Conservation (phyloP, 2,329 filamentous ascomycete species). For the Aspergillus niger region DNA sequence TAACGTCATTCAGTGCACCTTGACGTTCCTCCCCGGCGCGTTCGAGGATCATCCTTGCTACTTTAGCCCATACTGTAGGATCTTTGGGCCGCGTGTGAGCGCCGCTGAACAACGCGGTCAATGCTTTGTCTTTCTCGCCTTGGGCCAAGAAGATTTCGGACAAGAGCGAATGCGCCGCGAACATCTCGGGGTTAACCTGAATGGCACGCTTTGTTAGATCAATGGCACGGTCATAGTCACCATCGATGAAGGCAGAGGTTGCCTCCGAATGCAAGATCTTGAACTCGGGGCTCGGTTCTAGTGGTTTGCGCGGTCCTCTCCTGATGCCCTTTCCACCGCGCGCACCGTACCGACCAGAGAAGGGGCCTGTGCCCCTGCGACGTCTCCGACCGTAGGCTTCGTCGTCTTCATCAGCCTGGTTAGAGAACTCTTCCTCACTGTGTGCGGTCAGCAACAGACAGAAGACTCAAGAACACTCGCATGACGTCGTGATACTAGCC, state of each 20-base stretch:
- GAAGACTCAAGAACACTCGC: not conserved
- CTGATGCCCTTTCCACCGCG: conserved; percentile 49
- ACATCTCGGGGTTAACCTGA: conserved; percentile 63
- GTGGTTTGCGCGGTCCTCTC: conserved; percentile 48
- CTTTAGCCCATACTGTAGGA: conserved; percentile 58
- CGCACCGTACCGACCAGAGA: conserved; percentile 41
- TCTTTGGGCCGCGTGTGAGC: conserved; percentile 60
- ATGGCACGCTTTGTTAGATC: conserved; percentile 52
- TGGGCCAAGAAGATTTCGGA: conserved; percentile 60
- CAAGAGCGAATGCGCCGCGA: conserved; percentile 61
- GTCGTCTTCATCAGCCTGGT: conserved; percentile 26
- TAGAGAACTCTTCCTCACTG: conserved; percentile 30
- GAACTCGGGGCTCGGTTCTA: conserved; percentile 53
- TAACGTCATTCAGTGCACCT: conserved; percentile 49
- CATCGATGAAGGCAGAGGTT: conserved; percentile 52
- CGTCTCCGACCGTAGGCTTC: conserved; percentile 29
- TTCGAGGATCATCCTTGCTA: conserved; percentile 58
- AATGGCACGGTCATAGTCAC: conserved; percentile 48
- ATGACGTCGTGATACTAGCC: conserved; percentile 21
- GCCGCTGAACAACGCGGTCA: conserved; percentile 59
- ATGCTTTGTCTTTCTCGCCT: conserved; percentile 59
- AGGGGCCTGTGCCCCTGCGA: conserved; percentile 35
- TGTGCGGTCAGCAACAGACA: conserved; percentile 12
- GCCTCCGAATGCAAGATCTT: conserved; percentile 50
- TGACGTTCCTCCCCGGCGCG: conserved; percentile 49